Base-by-base conservation (phyloP, 176 grass and related monocot genomes). In the Aegilops sharonensis region DNA sequence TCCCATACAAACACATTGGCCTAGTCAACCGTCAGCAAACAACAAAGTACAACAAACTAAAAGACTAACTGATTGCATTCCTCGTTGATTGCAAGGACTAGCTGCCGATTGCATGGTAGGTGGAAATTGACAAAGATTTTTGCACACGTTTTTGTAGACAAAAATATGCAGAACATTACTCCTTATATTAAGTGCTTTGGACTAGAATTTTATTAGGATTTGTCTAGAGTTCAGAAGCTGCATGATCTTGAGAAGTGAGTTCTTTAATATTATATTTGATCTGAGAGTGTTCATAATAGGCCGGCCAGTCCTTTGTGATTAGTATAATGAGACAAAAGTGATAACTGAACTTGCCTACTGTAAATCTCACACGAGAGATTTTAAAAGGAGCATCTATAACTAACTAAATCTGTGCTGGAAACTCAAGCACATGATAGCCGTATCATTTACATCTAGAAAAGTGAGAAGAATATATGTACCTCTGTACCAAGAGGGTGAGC, bases 391-490 rank as follows among this genome's bases (percentile, higher is more conserved):
- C 27, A 27, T 27, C 27, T 27, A 2, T 42, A 43, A 43, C 10
- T 43, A 3, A 42, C 2, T 42, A 11, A 40, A 43, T 43, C 0
- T 43, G 42, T 0, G 42, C 42, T 0, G 42, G 11, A 43, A 43
- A 43, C 0, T 43, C 42, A 43, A 11, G 42, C 42, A 1, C 42
- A 43, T 43, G 0, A 43, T 0, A 43, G 2, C 20, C 5, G 23
- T 17, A 29, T 13, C 42, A 5, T 75, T 4, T 13, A 75, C 15
- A 5, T 75, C 23, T 18, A 75, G 40, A 74, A 48, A 50, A 9
- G 1, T 9, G 54, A 59, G 54, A 59, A 0, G 3, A 75, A 75
- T 50, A 50, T 75, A 1, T 64, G 80, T 90, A 90, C 89, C 89
- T 90, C 75, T 84, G 57, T 78, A 80, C 31, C 65, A 15, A 47